Base-by-base conservation (phyloP, 1,284 basidiomycete genomes). In the Rhodotorula sp. region DNA sequence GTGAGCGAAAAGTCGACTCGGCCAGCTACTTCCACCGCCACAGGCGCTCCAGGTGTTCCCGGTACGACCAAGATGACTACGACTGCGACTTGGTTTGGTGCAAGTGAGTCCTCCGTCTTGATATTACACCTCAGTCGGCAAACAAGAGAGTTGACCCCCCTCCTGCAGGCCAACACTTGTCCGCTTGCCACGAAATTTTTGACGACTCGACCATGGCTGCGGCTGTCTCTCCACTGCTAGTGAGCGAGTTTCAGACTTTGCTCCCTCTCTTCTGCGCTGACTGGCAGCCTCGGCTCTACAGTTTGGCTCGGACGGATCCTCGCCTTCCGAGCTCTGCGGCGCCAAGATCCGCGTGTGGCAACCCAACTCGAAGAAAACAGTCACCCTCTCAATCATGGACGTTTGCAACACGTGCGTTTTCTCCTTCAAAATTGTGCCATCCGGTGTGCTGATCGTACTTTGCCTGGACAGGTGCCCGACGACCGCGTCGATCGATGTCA, bases 281-380 rank as follows among this genome's bases (percentile, higher is more conserved):
- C 37, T 30, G 37, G 17, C 18, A 22, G 7, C 7, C 14, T 37
- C 3, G 33, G n/a, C 48, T 8, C 44, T 20, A 22, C 33, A 59
- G 33, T 62, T 61, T n/a, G 60, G 60, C 29, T 69, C 67, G 26
- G 42, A 61, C 26, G 60, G 66, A 4, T 48, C 33, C n/a, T 8
- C n/a, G 4, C 30, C n/a, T 18, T 57, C 60, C 8, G 2, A n/a
- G 14, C 37, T 70, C 5, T 70, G 68, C 57, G 64, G 60, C 26
- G 56, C 49, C 3, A 49, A 60, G n/a, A 26, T 70, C 8, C 44
- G 51, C 26, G 51, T 70, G 8, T 70, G 68, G 68, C 62, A 66
- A 51, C 60, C 49, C 15, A 53, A 42, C 26, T 55, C 64, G 49
- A 59, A 70, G 33, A 42, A 56, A 26, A 70, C 68, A 10, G 44